Conservation (phyloP, 768 basidiomycete species). For the Naganishia kalamii region DNA sequence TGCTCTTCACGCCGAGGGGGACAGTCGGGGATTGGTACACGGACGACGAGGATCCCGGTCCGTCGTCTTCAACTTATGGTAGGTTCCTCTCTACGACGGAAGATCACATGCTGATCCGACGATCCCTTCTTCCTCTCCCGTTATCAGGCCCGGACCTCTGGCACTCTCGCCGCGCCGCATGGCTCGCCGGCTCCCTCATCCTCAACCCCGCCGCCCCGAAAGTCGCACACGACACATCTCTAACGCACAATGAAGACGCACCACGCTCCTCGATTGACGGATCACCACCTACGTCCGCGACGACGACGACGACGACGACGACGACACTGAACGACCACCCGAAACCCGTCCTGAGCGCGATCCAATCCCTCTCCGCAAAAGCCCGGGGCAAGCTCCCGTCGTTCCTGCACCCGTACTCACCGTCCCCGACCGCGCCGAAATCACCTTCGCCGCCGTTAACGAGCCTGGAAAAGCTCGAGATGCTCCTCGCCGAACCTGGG, state of each 20-base stretch:
- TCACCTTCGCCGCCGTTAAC: background rate
- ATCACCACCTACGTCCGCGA: too few species aligned
- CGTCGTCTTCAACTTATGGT: background rate
- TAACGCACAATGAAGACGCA: too few species aligned
- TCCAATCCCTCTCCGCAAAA: slow-evolving; percentile 9
- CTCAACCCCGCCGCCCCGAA: slow-evolving; percentile 7
- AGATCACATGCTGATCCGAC: background rate
- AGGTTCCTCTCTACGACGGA: background rate
- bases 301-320: background rate
- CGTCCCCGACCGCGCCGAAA: background rate
- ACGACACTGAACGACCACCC: background rate
- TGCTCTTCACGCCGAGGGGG: background rate
- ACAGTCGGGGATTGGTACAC: slow-evolving; percentile 1
- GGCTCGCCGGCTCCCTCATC: background rate
- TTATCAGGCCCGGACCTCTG: slow-evolving; percentile 11
- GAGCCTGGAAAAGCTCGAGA: slow-evolving; percentile 20
- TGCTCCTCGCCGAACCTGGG: slow-evolving; percentile 21
- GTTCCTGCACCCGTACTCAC: slow-evolving; percentile 6
- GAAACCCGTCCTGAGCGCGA: background rate
- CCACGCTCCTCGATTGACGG: too few species aligned
- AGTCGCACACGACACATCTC: background rate
- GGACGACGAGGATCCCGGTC: background rate
- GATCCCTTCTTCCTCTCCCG: too few species aligned
- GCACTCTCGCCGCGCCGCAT: slow-evolving; percentile 8
- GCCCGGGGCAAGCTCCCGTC: slow-evolving; percentile 18